A percentile compares a stretch with the other conserved stretches of the same genome.
These are phyloP conservation scores for Afroboletus lepidellus DNA, from an alignment of 1,284 basidiomycete genomes.

Conservation along the genomic window DNA sequence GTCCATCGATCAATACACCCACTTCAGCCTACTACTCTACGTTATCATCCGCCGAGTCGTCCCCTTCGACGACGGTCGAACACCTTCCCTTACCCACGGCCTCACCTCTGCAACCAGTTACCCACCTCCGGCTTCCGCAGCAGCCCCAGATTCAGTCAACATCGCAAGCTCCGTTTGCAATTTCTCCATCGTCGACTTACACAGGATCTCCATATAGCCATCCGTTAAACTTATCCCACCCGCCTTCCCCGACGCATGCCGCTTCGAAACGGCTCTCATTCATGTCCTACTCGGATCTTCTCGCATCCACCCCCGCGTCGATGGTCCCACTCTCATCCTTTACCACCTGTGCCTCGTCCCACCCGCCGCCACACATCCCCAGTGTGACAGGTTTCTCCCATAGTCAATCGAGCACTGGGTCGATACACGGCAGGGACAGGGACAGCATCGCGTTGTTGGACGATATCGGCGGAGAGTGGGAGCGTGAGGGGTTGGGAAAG, in stretches of 20 bases:
- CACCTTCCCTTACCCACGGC: conserved; percentile 35
- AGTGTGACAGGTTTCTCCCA: conserved; percentile 48
- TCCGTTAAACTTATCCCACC: conserved; percentile 41
- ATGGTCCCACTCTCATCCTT: conserved; percentile 70
- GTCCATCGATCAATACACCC: conserved; percentile 40
- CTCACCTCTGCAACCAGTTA: conserved; percentile 19
- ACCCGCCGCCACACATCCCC: conserved; percentile 68
- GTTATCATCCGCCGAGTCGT: conserved; percentile 35
- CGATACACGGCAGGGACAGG: conserved; percentile 33
- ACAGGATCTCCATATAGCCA: conserved; percentile 24
- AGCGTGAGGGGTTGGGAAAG: conserved; percentile 74
- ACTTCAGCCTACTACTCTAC: conserved; percentile 50
- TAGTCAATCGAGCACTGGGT: conserved; percentile 18
- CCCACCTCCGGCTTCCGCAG: conserved; percentile 23
- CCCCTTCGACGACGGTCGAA: conserved; percentile 42
- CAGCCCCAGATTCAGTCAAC: conserved; percentile 24
- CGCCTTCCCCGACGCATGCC: conserved; percentile 52
- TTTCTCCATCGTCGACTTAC: conserved; percentile 29
- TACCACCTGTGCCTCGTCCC: conserved; percentile 53
- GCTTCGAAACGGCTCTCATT: conserved; percentile 74
- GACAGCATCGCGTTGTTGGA: conserved; percentile 47
- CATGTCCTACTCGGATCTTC: conserved; percentile 81
- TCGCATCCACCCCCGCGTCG: conserved; percentile 71
- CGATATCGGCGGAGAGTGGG: conserved; percentile 77
- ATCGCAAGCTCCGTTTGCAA: conserved; percentile 18